Percentiles rank a stretch among this genome's conserved stretches.
Evolutionary conservation across 1,139 yeast species (phyloP).

Genomic region (Geotrichum histeridarum): DNA sequence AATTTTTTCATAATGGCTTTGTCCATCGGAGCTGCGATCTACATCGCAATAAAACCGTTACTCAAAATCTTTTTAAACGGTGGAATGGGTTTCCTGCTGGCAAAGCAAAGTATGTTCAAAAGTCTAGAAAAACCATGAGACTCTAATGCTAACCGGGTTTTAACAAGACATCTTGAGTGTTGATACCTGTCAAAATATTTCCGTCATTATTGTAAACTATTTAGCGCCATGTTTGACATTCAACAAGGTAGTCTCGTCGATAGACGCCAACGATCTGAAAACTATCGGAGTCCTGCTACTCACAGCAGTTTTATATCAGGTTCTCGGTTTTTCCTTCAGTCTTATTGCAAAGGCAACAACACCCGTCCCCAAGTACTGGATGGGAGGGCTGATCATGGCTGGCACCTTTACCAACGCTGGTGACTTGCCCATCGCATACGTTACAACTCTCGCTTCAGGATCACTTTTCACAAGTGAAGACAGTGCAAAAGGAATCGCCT

Average conservation of each 20-base stretch:
- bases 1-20: conserved; percentile 24
- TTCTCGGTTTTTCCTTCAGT: conserved; percentile 34
- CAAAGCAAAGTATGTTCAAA: conserved; percentile 46
- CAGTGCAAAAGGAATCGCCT: conserved; percentile 78
- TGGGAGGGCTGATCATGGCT: conserved; percentile 71
- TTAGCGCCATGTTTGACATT: conserved; percentile 76
- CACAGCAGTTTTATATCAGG: conserved; percentile 49
- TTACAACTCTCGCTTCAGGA: conserved; percentile 72
- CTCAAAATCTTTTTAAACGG: conserved; percentile 77
- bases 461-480: conserved; percentile 53
- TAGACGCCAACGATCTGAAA: conserved; percentile 67
- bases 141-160: background rate
- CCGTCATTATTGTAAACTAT: conserved; percentile 65
- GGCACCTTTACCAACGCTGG: conserved; percentile 60
- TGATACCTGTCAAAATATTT: conserved; percentile 62
- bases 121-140: conserved; percentile 32
- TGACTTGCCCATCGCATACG: conserved; percentile 84
- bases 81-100: conserved; percentile 62
- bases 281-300: conserved; percentile 69
- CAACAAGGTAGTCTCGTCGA: conserved; percentile 64
- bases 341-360: conserved; percentile 36
- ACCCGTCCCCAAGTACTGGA: conserved; percentile 66
- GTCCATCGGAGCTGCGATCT: conserved; percentile 65
- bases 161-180: conserved; percentile 51
- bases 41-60: conserved; percentile 79